Conservation (phyloP, 495 filamentous ascomycete genomes). For the Alectoria sarmentosa region DNA sequence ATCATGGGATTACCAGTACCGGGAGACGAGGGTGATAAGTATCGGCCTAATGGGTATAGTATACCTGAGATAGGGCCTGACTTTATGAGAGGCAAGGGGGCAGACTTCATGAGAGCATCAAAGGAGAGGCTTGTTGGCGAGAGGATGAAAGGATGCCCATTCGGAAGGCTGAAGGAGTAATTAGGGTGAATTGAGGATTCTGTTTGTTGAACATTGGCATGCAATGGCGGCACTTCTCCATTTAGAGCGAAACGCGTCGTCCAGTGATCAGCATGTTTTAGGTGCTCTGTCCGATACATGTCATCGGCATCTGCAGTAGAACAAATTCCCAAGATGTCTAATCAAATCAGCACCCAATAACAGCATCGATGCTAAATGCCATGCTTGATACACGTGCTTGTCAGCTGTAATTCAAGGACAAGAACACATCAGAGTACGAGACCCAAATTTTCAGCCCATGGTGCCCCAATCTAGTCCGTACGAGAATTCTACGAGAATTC, state of each 20-base stretch:
- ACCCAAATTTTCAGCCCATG: too few relatives aligned
- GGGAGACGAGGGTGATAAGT: constrained; percentile 50
- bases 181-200: not conserved
- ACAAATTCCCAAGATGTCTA: not conserved
- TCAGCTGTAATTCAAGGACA: too few relatives aligned
- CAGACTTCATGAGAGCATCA: constrained; percentile 37
- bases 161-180: constrained; percentile 28
- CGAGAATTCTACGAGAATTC: too few relatives aligned
- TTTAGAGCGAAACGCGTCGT: too few relatives aligned
- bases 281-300: not conserved
- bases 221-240: not conserved
- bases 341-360: not conserved
- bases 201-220: not conserved
- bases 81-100: constrained; percentile 50
- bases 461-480: too few relatives aligned
- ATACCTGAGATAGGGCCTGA: constrained; percentile 53
- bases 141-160: constrained; percentile 49
- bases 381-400: too few relatives aligned
- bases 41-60: constrained; percentile 51
- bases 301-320: not conserved
- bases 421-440: too few relatives aligned
- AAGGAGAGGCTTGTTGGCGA: constrained; percentile 33
- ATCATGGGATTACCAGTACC: constrained; percentile 50
- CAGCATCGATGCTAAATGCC: not conserved
- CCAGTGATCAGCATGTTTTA: not conserved